These are phyloP conservation scores for Pythium folliculosum DNA, from an alignment of 352 stramenopile species.

Conservation along the genomic window DNA sequence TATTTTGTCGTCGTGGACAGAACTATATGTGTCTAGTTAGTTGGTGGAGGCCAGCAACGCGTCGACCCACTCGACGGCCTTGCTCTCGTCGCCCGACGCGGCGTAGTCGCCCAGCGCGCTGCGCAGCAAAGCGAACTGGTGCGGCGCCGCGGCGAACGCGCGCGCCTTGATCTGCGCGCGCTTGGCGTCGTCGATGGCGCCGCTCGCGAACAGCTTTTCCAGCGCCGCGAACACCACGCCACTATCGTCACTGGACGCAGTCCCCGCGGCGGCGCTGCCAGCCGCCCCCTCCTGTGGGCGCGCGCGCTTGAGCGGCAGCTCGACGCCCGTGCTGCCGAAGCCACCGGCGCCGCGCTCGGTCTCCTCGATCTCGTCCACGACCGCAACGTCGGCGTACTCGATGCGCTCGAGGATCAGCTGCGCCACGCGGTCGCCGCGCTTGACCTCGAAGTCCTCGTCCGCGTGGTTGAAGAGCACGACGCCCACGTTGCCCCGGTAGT, in stretches of 20 bases:
- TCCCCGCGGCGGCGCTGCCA: not conserved
- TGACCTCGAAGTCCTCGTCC: slow-evolving; percentile 93
- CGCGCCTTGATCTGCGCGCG: slow-evolving; percentile 55
- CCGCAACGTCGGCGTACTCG: slow-evolving; percentile 86
- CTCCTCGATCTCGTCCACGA: slow-evolving; percentile 95
- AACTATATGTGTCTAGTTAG: slow-evolving; percentile 12
- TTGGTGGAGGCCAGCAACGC: slow-evolving; percentile 51
- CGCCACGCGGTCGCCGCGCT: slow-evolving; percentile 95
- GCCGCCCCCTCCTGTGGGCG: slow-evolving; percentile 20
- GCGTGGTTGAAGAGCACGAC: slow-evolving; percentile 99
- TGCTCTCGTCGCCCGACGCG: slow-evolving; percentile 36
- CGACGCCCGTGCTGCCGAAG: slow-evolving; percentile 95
- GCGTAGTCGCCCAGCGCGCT: slow-evolving; percentile 52
- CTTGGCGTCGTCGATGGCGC: slow-evolving; percentile 54
- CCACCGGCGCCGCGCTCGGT: slow-evolving; percentile 93
- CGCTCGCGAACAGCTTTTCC: slow-evolving; percentile 47
- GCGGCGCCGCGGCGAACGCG: slow-evolving; percentile 50
- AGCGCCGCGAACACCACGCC: slow-evolving; percentile 43
- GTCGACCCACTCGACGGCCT: slow-evolving; percentile 70
- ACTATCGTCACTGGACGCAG: not conserved
- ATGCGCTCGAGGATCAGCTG: slow-evolving; percentile 98
- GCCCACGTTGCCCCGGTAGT: slow-evolving; percentile 98
- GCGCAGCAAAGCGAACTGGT: slow-evolving; percentile 59
- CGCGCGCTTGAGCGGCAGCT: slow-evolving; percentile 57
- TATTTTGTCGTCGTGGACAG: not conserved